Percentiles rank a stretch among this genome's conserved stretches.
phyloP scores from a whole-genome alignment of 306 rosid species.

The Rosa multiflora region DNA sequence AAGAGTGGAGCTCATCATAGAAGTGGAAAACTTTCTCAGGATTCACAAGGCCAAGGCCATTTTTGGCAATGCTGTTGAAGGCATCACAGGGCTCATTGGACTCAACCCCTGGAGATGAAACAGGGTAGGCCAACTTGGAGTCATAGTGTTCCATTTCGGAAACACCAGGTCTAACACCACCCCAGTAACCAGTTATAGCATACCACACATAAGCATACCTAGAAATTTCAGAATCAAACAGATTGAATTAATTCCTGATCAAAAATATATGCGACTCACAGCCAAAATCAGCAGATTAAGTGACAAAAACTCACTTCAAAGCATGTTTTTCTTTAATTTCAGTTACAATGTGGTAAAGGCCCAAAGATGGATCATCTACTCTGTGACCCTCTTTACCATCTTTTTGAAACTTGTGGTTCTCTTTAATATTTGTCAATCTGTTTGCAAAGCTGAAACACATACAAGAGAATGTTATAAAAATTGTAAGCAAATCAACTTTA shows the following conservation, averaged over 20 bases:
- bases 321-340: slow-evolving; percentile 54
- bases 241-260: slow-evolving; percentile 1
- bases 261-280: not conserved
- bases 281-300: not conserved
- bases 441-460: slow-evolving; percentile 64
- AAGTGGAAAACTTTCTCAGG: slow-evolving; percentile 72
- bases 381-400: slow-evolving; percentile 71
- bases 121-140: slow-evolving; percentile 60
- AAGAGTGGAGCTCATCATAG: slow-evolving; percentile 81
- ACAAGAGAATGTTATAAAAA: not conserved
- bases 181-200: slow-evolving; percentile 95
- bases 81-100: slow-evolving; percentile 65
- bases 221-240: slow-evolving; percentile 16
- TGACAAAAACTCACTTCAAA: slow-evolving; percentile 42
- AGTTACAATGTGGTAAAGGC: slow-evolving; percentile 58
- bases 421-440: slow-evolving; percentile 70
- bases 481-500: not conserved
- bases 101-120: slow-evolving; percentile 71
- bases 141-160: slow-evolving; percentile 75
- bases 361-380: slow-evolving; percentile 64
- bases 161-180: slow-evolving; percentile 73
- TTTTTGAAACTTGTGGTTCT: slow-evolving; percentile 85
- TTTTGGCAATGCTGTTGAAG: slow-evolving; percentile 47
- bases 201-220: slow-evolving; percentile 90
- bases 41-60: slow-evolving; percentile 93